Evolutionary conservation across 2,329 filamentous ascomycete genomes (phyloP), one percentile per base, ranked within the genome.

Genomic region (Aureobasidium melanogenum): DNA sequence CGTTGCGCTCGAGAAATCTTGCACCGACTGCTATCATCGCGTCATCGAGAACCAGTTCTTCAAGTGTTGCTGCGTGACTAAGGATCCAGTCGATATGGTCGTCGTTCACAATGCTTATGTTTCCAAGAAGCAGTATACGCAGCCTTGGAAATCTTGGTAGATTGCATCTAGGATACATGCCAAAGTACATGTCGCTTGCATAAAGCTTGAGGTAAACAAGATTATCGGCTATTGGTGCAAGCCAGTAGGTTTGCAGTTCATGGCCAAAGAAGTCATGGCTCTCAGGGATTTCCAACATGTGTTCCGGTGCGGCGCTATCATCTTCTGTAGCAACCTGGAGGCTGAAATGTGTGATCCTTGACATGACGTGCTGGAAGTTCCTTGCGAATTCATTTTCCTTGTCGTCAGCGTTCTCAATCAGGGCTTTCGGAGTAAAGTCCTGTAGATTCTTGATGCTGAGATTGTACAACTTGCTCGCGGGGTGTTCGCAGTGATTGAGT

Each of bases 21-120:
- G 36, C 36, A 5, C 32, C 50, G 9, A 54, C 10, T 2, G 5
- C 36, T 19, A 54, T n/a, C 0, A 30, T 68, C 52, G 77, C 80
- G 56, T 76, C 69, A 41, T 79, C 77, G 0, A 81, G 67, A 12
- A 76, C 72, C 0, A 81, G 64, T 36, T 76, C 71, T 8, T 73
- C 64, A 0, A 81, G 68, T 0, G 76, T 77, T 0, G 61, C 15
- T 8, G 66, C 70, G 3, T 80, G 69, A 0, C 71, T 72, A 0
- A 75, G 61, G 5, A 81, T 73, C 77, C 78, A 81, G 10, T 77
- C 74, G 0, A 80, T 64, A 55, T 81, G 78, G 69, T 74, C 75
- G 19, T 79, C 72, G 39, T 79, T 71, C 3, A 71, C 69, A 47
- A 82, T 77, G 3, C 72, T 69, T 17, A 73, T 76, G 1, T 73